Conservation (phyloP, 192 early-diverging fungal species). For the Phlyctochytrium bullatum region DNA sequence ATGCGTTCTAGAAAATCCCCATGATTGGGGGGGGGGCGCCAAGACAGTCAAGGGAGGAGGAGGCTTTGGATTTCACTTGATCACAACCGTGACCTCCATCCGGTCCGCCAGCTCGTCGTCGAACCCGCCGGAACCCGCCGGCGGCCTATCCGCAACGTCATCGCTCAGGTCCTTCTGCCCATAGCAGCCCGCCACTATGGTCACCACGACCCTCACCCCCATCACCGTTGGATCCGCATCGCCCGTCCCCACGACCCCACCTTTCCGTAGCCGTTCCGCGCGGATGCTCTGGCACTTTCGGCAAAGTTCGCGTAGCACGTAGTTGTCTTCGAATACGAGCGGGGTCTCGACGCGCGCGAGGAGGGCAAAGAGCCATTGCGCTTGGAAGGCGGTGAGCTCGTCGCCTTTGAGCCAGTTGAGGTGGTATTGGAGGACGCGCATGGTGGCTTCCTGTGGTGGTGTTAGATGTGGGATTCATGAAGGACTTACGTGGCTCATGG, state of each 20-base stretch:
- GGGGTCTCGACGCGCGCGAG: conserved; percentile 3
- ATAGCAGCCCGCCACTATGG: background rate
- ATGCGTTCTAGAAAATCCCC: no score
- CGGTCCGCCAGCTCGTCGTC: background rate
- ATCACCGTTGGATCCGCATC: background rate
- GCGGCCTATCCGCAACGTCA: background rate
- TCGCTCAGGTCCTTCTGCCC: conserved; percentile 5
- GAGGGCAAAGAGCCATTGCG: conserved; percentile 1
- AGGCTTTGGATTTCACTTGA: background rate
- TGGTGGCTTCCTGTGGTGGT: background rate
- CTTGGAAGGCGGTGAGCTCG: background rate
- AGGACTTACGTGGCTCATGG: background rate
- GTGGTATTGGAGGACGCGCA: background rate
- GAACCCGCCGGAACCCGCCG: background rate
- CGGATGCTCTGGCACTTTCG: conserved; percentile 4
- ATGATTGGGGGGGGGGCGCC: no score
- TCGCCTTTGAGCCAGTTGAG: background rate
- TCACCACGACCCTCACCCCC: background rate
- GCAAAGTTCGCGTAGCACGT: background rate
- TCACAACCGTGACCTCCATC: background rate
- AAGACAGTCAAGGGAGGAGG: no score
- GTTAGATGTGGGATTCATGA: background rate
- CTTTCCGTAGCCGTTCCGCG: background rate
- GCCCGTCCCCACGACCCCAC: background rate
- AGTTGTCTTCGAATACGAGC: background rate